These are phyloP conservation scores for Leptosphaerulina australis DNA, from an alignment of 2,329 filamentous ascomycete genomes.

Conservation along the genomic window DNA sequence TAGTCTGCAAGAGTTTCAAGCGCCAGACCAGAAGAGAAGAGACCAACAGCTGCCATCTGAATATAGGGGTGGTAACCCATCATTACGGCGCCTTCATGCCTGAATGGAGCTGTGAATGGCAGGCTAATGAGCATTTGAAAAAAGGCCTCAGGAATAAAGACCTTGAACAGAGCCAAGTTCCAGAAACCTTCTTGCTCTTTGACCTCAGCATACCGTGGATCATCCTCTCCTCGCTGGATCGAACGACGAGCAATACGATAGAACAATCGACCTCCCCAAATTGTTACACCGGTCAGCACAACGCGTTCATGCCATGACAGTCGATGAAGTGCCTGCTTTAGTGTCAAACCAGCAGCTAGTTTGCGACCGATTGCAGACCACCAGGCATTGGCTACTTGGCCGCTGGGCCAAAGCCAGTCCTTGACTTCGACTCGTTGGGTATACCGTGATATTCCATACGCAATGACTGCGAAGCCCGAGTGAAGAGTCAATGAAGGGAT, in stretches of 20 bases:
- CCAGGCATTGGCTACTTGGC: constrained; percentile 64
- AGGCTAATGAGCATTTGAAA: constrained; percentile 63
- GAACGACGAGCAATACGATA: constrained; percentile 60
- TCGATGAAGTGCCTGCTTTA: constrained; percentile 54
- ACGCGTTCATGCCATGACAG: constrained; percentile 62
- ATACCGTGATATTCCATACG: constrained; percentile 59
- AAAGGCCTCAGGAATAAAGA: constrained; percentile 64
- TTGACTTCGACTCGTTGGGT: constrained; percentile 65
- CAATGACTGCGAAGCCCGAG: constrained; percentile 57
- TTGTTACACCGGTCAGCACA: constrained; percentile 61
- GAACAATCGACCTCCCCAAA: constrained; percentile 64
- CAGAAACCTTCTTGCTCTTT: constrained; percentile 63
- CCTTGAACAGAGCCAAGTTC: constrained; percentile 60
- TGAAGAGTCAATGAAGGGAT: constrained; percentile 62
- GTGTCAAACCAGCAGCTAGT: constrained; percentile 54
- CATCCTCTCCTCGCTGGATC: constrained; percentile 59
- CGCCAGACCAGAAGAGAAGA: constrained; percentile 63
- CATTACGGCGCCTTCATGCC: constrained; percentile 49
- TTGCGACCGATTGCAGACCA: constrained; percentile 64
- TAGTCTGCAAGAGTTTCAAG: constrained; percentile 63
- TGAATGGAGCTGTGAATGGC: constrained; percentile 63
- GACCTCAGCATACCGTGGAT: constrained; percentile 59
- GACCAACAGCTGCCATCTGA: constrained; percentile 56
- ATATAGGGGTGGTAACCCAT: constrained; percentile 47
- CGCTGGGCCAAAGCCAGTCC: constrained; percentile 64